Conservation (phyloP, 228 moss, liverwort and hornwort species). For the Sphagnum fallax region DNA sequence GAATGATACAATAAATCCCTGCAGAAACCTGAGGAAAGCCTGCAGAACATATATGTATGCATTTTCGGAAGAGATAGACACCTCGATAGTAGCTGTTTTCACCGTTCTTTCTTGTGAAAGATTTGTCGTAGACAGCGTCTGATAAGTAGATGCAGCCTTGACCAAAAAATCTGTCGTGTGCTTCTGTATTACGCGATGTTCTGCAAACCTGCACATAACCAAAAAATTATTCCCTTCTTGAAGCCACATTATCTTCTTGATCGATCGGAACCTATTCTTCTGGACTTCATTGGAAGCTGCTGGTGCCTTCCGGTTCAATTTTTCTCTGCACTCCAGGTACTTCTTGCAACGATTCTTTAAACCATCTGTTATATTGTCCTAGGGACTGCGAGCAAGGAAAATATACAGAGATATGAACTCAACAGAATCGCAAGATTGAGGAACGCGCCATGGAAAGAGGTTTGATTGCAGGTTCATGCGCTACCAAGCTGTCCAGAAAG, state of each 20-base stretch:
- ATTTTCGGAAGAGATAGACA: slow-evolving; percentile 3
- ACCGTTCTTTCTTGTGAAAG: slow-evolving; percentile 38
- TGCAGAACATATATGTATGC: too few species aligned
- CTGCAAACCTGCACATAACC: slow-evolving; percentile 46
- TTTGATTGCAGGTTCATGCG: slow-evolving; percentile 36
- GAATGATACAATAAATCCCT: too few species aligned
- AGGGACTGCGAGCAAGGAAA: not conserved
- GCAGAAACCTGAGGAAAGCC: too few species aligned
- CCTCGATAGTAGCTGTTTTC: slow-evolving; percentile 60
- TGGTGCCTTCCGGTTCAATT: too few species aligned
- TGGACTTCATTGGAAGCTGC: not conserved
- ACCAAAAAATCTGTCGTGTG: slow-evolving; percentile 15
- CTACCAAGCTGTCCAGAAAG: slow-evolving; percentile 54
- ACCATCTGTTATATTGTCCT: not conserved
- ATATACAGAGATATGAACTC: not conserved
- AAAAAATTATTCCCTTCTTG: not conserved
- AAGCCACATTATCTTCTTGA: too few species aligned
- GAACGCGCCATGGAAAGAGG: slow-evolving; percentile 54
- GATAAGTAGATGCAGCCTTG: slow-evolving; percentile 42
- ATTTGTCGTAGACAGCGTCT: slow-evolving; percentile 41
- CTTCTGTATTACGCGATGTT: slow-evolving; percentile 39
- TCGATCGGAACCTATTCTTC: not conserved
- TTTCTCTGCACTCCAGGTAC: not conserved
- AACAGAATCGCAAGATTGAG: not conserved
- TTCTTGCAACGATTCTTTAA: not conserved